Conservation (phyloP, 2,329 filamentous ascomycete species). For the Triangularia verruculosa region DNA sequence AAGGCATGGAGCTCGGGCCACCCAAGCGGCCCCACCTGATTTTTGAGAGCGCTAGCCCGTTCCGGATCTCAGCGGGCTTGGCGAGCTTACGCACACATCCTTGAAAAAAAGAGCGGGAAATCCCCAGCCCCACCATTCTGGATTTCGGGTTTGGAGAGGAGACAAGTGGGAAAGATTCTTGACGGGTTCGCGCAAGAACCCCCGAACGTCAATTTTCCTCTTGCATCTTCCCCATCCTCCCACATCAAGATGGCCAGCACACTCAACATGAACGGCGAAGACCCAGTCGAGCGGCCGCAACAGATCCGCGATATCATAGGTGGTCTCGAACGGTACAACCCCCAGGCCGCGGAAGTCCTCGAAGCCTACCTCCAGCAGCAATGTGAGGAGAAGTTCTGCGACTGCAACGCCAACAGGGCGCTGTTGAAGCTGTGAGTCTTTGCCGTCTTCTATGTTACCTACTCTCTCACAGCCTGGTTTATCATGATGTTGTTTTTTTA, state of each 20-base stretch:
- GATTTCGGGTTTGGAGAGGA: slow-evolving; percentile 16
- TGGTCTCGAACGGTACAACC: slow-evolving; percentile 97
- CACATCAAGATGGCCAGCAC: slow-evolving; percentile 24
- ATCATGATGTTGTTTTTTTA: slow-evolving; percentile 75
- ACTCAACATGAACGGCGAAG: slow-evolving; percentile 68
- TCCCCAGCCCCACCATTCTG: slow-evolving; percentile 26
- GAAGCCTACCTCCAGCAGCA: slow-evolving; percentile 93
- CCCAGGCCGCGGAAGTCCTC: slow-evolving; percentile 88
- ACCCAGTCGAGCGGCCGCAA: slow-evolving; percentile 86
- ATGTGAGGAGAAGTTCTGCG: slow-evolving; percentile 91
- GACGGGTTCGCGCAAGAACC: slow-evolving; percentile 23
- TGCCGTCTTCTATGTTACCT: slow-evolving; percentile 17
- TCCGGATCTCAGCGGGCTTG: slow-evolving; percentile 1
- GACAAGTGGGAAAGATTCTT: slow-evolving; percentile 5
- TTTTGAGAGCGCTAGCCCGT: slow-evolving; percentile 18
- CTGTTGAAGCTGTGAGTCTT: slow-evolving; percentile 89
- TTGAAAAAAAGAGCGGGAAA: slow-evolving; percentile 22
- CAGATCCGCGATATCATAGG: slow-evolving; percentile 92
- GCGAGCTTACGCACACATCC: slow-evolving; percentile 21
- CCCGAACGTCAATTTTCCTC: slow-evolving; percentile 22
- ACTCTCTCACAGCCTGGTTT: slow-evolving; percentile 23
- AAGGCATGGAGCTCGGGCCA: neutral
- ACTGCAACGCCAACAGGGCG: slow-evolving; percentile 95
- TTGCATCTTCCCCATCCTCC: slow-evolving; percentile 16
- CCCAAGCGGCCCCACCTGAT: neutral